Evolutionary conservation across 2,329 filamentous ascomycete genomes (phyloP).

Genomic region (Alternaria consortialis): DNA sequence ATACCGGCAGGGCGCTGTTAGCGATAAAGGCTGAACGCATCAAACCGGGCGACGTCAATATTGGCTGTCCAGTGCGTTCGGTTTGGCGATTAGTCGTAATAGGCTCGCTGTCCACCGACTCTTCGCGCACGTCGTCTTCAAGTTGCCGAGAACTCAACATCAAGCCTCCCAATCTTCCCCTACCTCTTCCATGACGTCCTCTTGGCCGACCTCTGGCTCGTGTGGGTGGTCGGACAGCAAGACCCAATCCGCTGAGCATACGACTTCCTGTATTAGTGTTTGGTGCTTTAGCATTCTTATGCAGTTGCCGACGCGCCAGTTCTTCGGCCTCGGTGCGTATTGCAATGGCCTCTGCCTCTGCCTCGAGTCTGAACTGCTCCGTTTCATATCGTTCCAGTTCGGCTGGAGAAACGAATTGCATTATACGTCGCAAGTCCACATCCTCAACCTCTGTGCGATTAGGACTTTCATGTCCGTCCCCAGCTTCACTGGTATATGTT

Average conservation of each 20-base stretch:
- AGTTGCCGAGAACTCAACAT: slow-evolving; percentile 1
- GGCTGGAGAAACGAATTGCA: slow-evolving; percentile 39
- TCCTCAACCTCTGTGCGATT: slow-evolving; percentile 23
- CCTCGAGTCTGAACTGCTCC: slow-evolving; percentile 40
- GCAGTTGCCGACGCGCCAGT: slow-evolving; percentile 24
- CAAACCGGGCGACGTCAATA: slow-evolving; percentile 30
- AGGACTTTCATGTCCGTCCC: slow-evolving; percentile 1
- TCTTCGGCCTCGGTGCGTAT: slow-evolving; percentile 34
- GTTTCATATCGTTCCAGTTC: slow-evolving; percentile 48
- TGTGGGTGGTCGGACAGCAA: slow-evolving; percentile 13
- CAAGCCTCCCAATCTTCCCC: slow-evolving; percentile 1
- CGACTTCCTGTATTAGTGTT: slow-evolving; percentile 20
- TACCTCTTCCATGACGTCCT: slow-evolving; percentile 22
- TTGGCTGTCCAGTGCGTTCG: slow-evolving; percentile 17
- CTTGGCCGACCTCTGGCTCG: slow-evolving; percentile 22
- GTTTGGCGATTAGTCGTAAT: slow-evolving; percentile 21
- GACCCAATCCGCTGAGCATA: slow-evolving; percentile 19
- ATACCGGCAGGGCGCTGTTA: slow-evolving; percentile 42
- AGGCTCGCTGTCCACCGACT: slow-evolving; percentile 4
- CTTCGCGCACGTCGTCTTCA: slow-evolving; percentile 6
- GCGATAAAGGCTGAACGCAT: slow-evolving; percentile 43
- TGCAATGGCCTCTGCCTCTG: slow-evolving; percentile 35
- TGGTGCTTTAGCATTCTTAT: slow-evolving; percentile 35
- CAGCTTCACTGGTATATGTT: slow-evolving; percentile 8
- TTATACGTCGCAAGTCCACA: slow-evolving; percentile 41